Evolutionary conservation across 2,329 filamentous ascomycete species (phyloP).

Genomic region (Aureobasidium sp.): DNA sequence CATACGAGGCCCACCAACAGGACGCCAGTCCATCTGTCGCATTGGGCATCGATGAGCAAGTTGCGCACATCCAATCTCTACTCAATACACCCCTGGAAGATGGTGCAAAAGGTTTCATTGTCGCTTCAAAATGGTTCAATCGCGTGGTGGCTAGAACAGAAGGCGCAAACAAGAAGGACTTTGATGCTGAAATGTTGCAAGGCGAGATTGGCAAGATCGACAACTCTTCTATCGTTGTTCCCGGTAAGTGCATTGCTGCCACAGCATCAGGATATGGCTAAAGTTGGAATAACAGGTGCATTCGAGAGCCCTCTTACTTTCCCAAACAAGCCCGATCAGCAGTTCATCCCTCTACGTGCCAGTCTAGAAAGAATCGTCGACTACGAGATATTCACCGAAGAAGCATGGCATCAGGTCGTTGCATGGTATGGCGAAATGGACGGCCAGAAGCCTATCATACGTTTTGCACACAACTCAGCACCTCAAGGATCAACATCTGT

Average conservation of each 20-base stretch:
- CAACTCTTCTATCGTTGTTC: slow-evolving; percentile 68
- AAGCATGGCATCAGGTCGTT: slow-evolving; percentile 74
- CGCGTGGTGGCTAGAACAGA: slow-evolving; percentile 61
- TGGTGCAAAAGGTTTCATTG: slow-evolving; percentile 67
- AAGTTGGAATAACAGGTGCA: slow-evolving; percentile 18
- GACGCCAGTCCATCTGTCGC: slow-evolving; percentile 6
- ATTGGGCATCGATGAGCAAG: slow-evolving; percentile 60
- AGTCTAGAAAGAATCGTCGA: slow-evolving; percentile 59
- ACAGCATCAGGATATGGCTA: neutral
- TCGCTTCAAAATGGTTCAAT: slow-evolving; percentile 73
- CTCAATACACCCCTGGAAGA: slow-evolving; percentile 54
- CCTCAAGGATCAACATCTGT: slow-evolving; percentile 43
- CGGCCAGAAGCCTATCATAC: slow-evolving; percentile 63
- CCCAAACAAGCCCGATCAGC: slow-evolving; percentile 20
- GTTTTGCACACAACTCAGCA: slow-evolving; percentile 71
- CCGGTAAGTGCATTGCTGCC: slow-evolving; percentile 15
- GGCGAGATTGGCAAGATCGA: slow-evolving; percentile 73
- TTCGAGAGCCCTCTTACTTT: slow-evolving; percentile 23
- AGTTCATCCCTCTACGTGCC: slow-evolving; percentile 66
- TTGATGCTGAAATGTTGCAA: slow-evolving; percentile 53
- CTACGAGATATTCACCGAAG: slow-evolving; percentile 68
- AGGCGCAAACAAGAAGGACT: slow-evolving; percentile 49
- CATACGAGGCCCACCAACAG: slow-evolving; percentile 24
- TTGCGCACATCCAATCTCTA: slow-evolving; percentile 62
- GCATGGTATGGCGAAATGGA: slow-evolving; percentile 74